Conservation (phyloP, 2,329 filamentous ascomycete species). For the Rhynchosporium secalis region DNA sequence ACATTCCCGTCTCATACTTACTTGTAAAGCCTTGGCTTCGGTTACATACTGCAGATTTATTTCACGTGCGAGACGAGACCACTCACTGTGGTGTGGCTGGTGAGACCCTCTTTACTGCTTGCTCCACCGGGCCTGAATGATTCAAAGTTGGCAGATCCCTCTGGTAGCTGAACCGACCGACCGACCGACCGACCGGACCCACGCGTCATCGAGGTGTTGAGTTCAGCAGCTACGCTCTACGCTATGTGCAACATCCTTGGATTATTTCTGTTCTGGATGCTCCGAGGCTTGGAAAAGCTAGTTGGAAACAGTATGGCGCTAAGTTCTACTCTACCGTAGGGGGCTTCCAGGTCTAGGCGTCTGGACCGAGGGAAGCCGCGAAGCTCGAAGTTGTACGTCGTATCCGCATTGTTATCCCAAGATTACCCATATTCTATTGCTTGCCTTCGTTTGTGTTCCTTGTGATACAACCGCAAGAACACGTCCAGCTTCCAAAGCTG, state of each 20-base stretch:
- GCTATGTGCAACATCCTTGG: not conserved
- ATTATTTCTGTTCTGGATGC: not conserved
- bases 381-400: not conserved
- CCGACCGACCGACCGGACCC: not conserved
- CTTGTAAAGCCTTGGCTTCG: too few relatives aligned
- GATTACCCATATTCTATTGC: not conserved
- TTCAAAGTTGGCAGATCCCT: slow-evolving; percentile 22
- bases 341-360: not conserved
- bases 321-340: not conserved
- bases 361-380: not conserved
- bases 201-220: slow-evolving; percentile 20
- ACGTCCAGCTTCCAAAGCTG: slow-evolving; percentile 5
- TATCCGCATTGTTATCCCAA: not conserved
- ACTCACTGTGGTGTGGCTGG: slow-evolving; percentile 7
- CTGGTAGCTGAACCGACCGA: not conserved
- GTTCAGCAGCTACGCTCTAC: not conserved
- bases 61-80: not conserved
- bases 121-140: not conserved
- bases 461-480: slow-evolving; percentile 3
- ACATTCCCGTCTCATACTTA: not conserved
- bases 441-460: not conserved
- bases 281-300: not conserved
- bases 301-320: not conserved
- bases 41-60: not conserved
- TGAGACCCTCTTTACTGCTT: slow-evolving; percentile 6